A percentile compares a stretch with the other conserved stretches of the same genome.
phyloP scores from a whole-genome alignment of 768 basidiomycete genomes.

The Phlebiopsis gigantea region DNA sequence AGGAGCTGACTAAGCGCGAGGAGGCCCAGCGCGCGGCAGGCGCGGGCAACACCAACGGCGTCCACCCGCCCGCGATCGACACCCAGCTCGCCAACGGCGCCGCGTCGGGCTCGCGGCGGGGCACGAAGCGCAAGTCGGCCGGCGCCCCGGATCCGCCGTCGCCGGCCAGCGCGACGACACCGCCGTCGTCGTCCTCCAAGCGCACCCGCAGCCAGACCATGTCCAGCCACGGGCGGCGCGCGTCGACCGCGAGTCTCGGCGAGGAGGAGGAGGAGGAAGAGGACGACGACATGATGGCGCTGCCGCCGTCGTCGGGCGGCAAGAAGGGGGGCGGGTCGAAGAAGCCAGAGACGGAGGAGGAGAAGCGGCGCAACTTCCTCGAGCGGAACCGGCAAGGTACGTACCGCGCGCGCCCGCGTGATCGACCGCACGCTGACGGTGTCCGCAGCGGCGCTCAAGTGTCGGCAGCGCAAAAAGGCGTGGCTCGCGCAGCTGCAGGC shows the following conservation, averaged over 20 bases:
- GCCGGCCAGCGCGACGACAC: conserved; percentile 16
- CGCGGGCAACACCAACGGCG: conserved; percentile 25
- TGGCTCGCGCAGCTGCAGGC: conserved; percentile 92
- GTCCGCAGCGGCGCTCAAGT: conserved; percentile 86
- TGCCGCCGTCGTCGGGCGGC: not conserved
- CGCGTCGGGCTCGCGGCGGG: conserved; percentile 41
- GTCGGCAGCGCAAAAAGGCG: conserved; percentile 97
- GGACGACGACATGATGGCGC: conserved; percentile 26
- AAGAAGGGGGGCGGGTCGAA: conserved; percentile 36
- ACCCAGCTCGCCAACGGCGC: conserved; percentile 11
- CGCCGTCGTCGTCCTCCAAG: conserved; percentile 6
- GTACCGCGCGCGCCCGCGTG: conserved; percentile 11
- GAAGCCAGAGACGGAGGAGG: conserved; percentile 95
- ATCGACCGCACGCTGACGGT: not conserved
- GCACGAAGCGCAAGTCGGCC: conserved; percentile 58
- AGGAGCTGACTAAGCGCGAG: conserved; percentile 94
- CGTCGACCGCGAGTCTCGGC: conserved; percentile 20
- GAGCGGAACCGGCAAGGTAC: conserved; percentile 96
- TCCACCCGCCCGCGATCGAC: conserved; percentile 3
- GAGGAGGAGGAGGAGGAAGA: conserved; percentile 29
- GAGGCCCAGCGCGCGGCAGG: conserved; percentile 51
- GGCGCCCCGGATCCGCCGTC: conserved; percentile 25
- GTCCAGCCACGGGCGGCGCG: conserved; percentile 19
- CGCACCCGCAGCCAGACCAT: conserved; percentile 35
- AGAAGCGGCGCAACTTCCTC: conserved; percentile 94